phyloP scores from a whole-genome alignment of 805 yeast genomes.

The Ogataea saltuana region DNA sequence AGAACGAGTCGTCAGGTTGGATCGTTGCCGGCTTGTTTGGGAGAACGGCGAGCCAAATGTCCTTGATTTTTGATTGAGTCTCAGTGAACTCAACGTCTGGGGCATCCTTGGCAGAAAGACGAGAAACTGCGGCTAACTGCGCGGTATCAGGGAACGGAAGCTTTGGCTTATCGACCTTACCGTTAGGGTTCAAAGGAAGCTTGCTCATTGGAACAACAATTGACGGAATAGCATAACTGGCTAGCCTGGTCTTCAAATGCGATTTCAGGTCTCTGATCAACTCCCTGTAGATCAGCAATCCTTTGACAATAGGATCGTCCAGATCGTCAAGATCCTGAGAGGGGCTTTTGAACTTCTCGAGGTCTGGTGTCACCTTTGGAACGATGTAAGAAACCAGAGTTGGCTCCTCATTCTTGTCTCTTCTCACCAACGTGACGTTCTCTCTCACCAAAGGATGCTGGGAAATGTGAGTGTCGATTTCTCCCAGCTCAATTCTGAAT shows the following conservation, averaged over 20 bases:
- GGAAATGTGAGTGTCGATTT: constrained; percentile 94
- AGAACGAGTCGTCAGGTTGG: constrained; percentile 82
- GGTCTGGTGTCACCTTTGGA: constrained; percentile 56
- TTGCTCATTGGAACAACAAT: constrained; percentile 82
- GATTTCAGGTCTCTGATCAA: constrained; percentile 78
- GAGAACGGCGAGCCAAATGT: constrained; percentile 81
- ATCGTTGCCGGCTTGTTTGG: constrained; percentile 83
- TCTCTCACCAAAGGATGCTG: constrained; percentile 92
- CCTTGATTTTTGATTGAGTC: constrained; percentile 67
- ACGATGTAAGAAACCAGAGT: constrained; percentile 89
- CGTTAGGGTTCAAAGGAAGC: constrained; percentile 95
- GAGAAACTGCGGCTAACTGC: constrained; percentile 76
- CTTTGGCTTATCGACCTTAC: constrained; percentile 96
- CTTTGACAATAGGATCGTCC: constrained; percentile 70
- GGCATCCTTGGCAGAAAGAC: constrained; percentile 44
- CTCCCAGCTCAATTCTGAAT: constrained; percentile 97
- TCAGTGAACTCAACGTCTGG: constrained; percentile 58
- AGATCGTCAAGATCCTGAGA: constrained; percentile 47
- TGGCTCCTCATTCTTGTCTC: constrained; percentile 91
- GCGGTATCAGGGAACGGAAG: constrained; percentile 92
- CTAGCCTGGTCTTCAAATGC: constrained; percentile 85
- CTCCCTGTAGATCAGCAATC: constrained; percentile 72
- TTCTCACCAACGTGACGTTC: constrained; percentile 86
- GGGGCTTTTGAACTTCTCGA: constrained; percentile 50
- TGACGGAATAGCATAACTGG: constrained; percentile 91